phyloP scores from a whole-genome alignment of 306 rosid species.

The Cercis canadensis region DNA sequence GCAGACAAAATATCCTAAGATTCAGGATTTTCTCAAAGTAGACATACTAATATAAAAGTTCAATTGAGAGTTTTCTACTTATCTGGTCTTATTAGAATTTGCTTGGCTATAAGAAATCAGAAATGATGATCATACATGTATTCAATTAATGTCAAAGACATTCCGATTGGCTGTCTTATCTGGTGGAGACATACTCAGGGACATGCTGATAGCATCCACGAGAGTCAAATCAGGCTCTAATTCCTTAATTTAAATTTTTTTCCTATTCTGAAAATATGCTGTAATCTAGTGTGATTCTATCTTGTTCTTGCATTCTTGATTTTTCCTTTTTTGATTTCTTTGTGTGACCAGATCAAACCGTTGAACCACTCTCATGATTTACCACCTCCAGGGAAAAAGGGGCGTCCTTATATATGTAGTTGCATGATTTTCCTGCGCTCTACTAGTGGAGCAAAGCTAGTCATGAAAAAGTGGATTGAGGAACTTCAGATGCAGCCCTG shows the following conservation, averaged over 20 bases:
- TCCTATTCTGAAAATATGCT: not conserved
- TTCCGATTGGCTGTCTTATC: not conserved
- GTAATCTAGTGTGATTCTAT: not conserved
- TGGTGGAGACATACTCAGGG: not conserved
- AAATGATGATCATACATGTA: slow-evolving; percentile 3
- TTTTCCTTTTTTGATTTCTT: slow-evolving; percentile 30
- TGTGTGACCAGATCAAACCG: slow-evolving; percentile 79
- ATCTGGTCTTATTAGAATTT: not conserved
- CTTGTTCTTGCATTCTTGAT: slow-evolving; percentile 26
- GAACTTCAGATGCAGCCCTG: slow-evolving; percentile 81
- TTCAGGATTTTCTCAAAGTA: not conserved
- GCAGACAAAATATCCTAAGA: slow-evolving; percentile 20
- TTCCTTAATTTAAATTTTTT: not conserved
- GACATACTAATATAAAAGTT: slow-evolving; percentile 11
- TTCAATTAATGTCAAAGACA: slow-evolving; percentile 1
- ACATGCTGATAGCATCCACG: slow-evolving; percentile 1
- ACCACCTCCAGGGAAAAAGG: slow-evolving; percentile 97
- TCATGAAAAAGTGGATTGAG: slow-evolving; percentile 86
- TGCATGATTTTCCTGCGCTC: slow-evolving; percentile 86
- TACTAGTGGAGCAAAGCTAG: slow-evolving; percentile 73
- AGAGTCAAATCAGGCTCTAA: not conserved
- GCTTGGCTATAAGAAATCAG: not conserved
- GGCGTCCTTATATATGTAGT: slow-evolving; percentile 93
- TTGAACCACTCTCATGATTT: slow-evolving; percentile 85
- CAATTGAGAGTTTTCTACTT: slow-evolving; percentile 6